Base-by-base conservation (phyloP, 164 flowering plant species). In the Aristolochia contorta region DNA sequence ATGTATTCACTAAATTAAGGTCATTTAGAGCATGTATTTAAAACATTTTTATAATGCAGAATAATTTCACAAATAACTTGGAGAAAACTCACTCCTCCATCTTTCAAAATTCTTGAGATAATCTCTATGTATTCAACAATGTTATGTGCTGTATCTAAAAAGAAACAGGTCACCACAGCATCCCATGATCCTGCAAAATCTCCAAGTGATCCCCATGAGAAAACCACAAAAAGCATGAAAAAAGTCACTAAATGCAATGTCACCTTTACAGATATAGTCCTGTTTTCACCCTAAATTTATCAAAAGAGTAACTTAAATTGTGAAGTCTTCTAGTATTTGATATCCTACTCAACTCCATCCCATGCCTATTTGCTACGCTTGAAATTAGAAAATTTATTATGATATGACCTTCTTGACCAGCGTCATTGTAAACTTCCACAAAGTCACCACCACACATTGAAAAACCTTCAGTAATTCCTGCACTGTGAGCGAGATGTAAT, bases 361-460 rank as follows among this genome's bases (percentile, higher is more conserved):
- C 43, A 37, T 37, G 43, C 43, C 43, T 37, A 37, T 37, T 37
- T 37, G 9, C 43, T 37, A 37, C 43, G 7, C 43, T 8, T 6
- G 43, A 37, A 37, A 37, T 37, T 37, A 37, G 3, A 27, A 27
- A 27, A 27, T 27, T 27, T 27, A 37, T 37, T 37, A 37, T 37
- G 3, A 10, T 37, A 7, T 37, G 10, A 92, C 98, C 98, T 74
- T 68, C 75, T 72, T 94, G 97, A 72, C 82, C 75, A 41, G 91
- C 75, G 61, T 90, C 97, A 65, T 63, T 79, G 59, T 94, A 94
- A 22, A 94, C 99, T 73, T 94, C 99, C 70, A 91, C 86, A 76
- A 91, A 94, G 75, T 94, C 99, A 50, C 99, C 99, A 49, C 95
- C 97, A 74, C 99, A 94, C 99, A 94, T 94, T 20, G 99, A 94